These are phyloP conservation scores for Rhizoclosmatium globosum DNA, from an alignment of 192 early-diverging fungal genomes.

Conservation along the genomic window DNA sequence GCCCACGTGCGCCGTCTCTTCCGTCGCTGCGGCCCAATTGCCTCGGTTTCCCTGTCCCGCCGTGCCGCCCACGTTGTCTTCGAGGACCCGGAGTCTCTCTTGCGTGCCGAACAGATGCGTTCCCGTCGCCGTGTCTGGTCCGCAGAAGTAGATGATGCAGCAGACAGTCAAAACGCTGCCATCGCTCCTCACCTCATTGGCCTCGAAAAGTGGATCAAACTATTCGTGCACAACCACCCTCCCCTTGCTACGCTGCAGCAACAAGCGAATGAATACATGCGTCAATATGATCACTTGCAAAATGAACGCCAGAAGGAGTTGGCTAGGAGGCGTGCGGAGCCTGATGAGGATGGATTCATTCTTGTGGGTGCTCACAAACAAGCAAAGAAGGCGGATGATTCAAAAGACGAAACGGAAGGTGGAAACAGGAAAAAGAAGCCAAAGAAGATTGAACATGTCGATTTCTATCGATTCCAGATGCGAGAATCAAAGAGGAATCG, in stretches of 20 bases:
- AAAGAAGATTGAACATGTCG: constrained; percentile 83
- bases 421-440: constrained; percentile 62
- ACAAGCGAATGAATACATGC: constrained; percentile 76
- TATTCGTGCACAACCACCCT: constrained; percentile 46
- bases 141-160: constrained; percentile 47
- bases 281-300: constrained; percentile 77
- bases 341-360: constrained; percentile 94
- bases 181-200: not conserved
- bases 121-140: constrained; percentile 67
- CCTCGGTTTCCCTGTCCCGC: constrained; percentile 39
- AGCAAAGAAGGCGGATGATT: constrained; percentile 67
- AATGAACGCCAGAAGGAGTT: constrained; percentile 68
- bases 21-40: constrained; percentile 52
- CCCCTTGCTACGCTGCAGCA: constrained; percentile 57
- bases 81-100: constrained; percentile 65
- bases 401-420: constrained; percentile 46
- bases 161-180: constrained; percentile 24
- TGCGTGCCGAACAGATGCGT: constrained; percentile 69
- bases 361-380: constrained; percentile 76
- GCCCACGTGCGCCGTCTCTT: constrained; percentile 53
- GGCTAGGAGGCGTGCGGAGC: constrained; percentile 73
- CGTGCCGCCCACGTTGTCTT: constrained; percentile 58
- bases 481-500: constrained; percentile 88
- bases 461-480: constrained; percentile 98
- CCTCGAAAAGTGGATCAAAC: constrained; percentile 23